Evolutionary conservation across 2,329 filamentous ascomycete species (phyloP).

Genomic region (Delphinella strobiligena): DNA sequence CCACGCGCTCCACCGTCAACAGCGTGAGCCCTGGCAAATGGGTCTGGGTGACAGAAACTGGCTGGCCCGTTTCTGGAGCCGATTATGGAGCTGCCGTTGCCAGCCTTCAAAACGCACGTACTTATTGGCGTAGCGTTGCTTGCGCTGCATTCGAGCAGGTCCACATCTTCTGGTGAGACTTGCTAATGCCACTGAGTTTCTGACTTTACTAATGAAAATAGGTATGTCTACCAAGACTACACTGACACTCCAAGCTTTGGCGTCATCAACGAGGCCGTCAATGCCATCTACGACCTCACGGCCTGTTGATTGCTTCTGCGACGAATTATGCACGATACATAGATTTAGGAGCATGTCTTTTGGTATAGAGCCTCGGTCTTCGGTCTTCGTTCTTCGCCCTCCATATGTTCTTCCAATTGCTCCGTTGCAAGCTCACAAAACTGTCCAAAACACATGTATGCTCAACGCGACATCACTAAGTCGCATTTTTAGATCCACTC

Average conservation of each 20-base stretch:
- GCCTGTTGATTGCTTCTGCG: too few relatives aligned
- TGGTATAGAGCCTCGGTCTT: too few relatives aligned
- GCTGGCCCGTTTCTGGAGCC: constrained; percentile 48
- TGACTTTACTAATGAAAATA: too few relatives aligned
- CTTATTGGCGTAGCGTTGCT: constrained; percentile 51
- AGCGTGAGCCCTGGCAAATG: constrained; percentile 22
- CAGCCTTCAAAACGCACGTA: constrained; percentile 46
- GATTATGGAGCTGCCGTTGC: constrained; percentile 44
- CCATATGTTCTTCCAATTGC: too few relatives aligned
- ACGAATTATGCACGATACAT: too few relatives aligned
- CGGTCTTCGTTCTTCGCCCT: too few relatives aligned
- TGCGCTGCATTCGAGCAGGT: constrained; percentile 45
- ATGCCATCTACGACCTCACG: constrained; percentile 20
- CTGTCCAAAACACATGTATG: too few relatives aligned
- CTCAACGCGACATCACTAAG: too few relatives aligned
- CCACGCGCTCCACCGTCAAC: constrained; percentile 31
- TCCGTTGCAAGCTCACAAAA: too few relatives aligned
- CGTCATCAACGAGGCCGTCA: constrained; percentile 23
- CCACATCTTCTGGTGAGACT: constrained; percentile 52
- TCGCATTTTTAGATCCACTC: too few relatives aligned
- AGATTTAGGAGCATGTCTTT: too few relatives aligned
- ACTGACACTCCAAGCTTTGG: constrained; percentile 26
- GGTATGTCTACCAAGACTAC: constrained; percentile 45
- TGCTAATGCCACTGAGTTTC: constrained; percentile 25
- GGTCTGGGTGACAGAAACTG: constrained; percentile 39